Evolutionary conservation across 441 rosid genomes (phyloP).

Genomic region (Gossypium gossypioides): DNA sequence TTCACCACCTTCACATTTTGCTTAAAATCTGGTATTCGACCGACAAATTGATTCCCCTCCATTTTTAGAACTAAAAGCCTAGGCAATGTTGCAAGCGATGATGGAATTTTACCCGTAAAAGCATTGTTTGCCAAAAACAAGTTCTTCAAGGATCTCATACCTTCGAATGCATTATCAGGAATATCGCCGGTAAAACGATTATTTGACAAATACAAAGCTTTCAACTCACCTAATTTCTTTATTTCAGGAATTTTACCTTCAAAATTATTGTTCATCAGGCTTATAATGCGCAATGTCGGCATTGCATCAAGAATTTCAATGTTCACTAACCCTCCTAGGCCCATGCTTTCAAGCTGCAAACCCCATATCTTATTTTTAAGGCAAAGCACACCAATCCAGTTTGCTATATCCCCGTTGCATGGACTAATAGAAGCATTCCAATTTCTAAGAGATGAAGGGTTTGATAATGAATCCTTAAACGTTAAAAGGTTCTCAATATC

Average conservation of each 20-base stretch:
- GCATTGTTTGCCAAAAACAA: constrained; percentile 53
- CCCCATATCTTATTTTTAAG: constrained; percentile 42
- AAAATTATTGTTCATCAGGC: constrained; percentile 68
- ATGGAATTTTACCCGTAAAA: constrained; percentile 48
- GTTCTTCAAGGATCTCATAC: constrained; percentile 62
- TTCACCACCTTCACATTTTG: constrained; percentile 34
- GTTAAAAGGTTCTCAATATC: constrained; percentile 47
- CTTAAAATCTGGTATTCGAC: constrained; percentile 52
- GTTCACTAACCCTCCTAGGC: constrained; percentile 42
- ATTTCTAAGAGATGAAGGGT: constrained; percentile 25
- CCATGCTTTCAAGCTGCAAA: constrained; percentile 60
- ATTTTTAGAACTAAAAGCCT: constrained; percentile 52
- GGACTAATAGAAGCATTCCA: constrained; percentile 49
- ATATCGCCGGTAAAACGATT: constrained; percentile 60
- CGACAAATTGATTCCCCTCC: constrained; percentile 60
- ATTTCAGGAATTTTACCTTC: constrained; percentile 51
- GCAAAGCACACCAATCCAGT: constrained; percentile 68
- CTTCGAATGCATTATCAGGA: constrained; percentile 51
- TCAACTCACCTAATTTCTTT: constrained; percentile 40
- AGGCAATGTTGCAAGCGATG: constrained; percentile 48
- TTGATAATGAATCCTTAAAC: constrained; percentile 42
- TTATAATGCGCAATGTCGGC: constrained; percentile 45
- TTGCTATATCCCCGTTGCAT: constrained; percentile 31
- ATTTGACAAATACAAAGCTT: constrained; percentile 58
- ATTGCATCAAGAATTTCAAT: constrained; percentile 39